Conservation (phyloP, 345 rosid genomes). For the Crucihimalaya himalaica region DNA sequence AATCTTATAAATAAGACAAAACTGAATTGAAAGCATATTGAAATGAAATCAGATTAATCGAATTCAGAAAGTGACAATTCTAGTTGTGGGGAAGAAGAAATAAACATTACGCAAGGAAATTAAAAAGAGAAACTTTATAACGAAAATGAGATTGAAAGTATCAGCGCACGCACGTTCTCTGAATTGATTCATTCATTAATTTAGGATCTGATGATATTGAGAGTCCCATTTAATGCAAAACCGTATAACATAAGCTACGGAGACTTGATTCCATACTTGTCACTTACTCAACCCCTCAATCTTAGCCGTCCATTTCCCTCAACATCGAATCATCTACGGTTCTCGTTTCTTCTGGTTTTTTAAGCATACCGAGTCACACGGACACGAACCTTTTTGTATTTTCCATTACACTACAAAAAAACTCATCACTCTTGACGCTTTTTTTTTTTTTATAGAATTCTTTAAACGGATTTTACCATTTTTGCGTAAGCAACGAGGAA, state of each 20-base stretch:
- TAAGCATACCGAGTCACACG: slow-evolving; percentile 38
- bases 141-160: slow-evolving; percentile 20
- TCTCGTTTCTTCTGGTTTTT: neutral
- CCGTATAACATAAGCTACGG: slow-evolving; percentile 38
- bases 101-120: neutral
- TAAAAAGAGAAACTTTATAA: neutral
- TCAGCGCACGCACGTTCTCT: slow-evolving; percentile 2
- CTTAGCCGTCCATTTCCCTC: slow-evolving; percentile 21
- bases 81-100: no score
- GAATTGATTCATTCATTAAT: neutral
- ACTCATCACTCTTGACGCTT: no score
- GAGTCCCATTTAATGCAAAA: slow-evolving; percentile 37
- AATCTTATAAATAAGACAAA: no score
- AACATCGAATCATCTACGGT: slow-evolving; percentile 11
- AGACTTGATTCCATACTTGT: slow-evolving; percentile 24
- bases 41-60: no score
- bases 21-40: no score
- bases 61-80: no score
- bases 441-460: neutral
- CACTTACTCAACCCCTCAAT: slow-evolving; percentile 31
- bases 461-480: slow-evolving; percentile 6
- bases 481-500: slow-evolving; percentile 27
- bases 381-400: slow-evolving; percentile 23
- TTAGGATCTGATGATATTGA: slow-evolving; percentile 39
- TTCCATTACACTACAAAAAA: slow-evolving; percentile 4